Conservation (phyloP, 2,329 filamentous ascomycete species). For the Whalleya microplaca region DNA sequence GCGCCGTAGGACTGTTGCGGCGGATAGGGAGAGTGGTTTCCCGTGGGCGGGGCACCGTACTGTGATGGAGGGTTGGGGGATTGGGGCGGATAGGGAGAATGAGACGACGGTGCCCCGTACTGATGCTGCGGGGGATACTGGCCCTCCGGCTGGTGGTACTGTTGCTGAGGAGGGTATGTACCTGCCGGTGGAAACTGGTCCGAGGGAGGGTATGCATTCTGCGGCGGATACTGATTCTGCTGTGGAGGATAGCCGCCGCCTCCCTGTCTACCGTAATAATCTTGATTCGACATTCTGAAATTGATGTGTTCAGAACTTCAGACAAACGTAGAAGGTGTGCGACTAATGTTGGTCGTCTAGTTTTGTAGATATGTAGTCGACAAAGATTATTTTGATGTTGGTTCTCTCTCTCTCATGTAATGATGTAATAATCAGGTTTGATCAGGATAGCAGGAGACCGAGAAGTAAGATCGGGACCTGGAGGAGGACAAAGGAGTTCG, state of each 20-base stretch:
- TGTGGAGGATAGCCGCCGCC: slow-evolving; percentile 18
- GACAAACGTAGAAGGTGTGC: too few species aligned
- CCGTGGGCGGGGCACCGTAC: slow-evolving; percentile 22
- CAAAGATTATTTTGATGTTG: too few species aligned
- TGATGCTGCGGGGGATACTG: slow-evolving; percentile 26
- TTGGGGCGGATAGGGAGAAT: slow-evolving; percentile 18
- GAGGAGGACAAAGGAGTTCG: too few species aligned
- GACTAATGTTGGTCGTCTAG: too few species aligned
- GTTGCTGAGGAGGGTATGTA: slow-evolving; percentile 20
- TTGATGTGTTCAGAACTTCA: too few species aligned
- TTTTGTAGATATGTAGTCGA: too few species aligned
- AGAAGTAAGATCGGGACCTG: too few species aligned
- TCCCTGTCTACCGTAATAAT: slow-evolving; percentile 29
- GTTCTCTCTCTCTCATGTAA: too few species aligned
- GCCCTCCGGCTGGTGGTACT: background rate
- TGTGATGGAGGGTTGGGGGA: slow-evolving; percentile 9
- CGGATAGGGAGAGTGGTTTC: slow-evolving; percentile 30
- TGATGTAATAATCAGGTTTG: too few species aligned
- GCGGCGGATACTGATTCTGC: slow-evolving; percentile 23
- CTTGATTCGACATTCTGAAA: slow-evolving; percentile 30
- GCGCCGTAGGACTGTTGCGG: slow-evolving; percentile 22
- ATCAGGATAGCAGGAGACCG: too few species aligned
- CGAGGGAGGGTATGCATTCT: slow-evolving; percentile 13
- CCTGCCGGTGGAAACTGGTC: slow-evolving; percentile 25
- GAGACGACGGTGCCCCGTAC: slow-evolving; percentile 21